Percentiles rank a stretch among this genome's conserved stretches.
Conservation (phyloP, 129 eudicot genomes). For the Chrysanthemum makinoi region DNA sequence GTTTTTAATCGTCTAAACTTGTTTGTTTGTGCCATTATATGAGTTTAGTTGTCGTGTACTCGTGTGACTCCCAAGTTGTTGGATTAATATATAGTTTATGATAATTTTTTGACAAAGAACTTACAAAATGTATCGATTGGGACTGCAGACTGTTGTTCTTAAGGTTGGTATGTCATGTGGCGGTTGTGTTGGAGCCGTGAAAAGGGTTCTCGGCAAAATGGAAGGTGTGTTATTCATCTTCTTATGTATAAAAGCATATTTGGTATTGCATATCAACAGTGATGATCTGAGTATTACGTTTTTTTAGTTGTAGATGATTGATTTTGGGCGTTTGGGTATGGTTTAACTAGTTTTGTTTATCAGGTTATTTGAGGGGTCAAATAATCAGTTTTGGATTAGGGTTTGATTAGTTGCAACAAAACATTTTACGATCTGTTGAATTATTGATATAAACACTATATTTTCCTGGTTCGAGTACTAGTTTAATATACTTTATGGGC, state of each 20-base stretch:
- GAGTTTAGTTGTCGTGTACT: not conserved
- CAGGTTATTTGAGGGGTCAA: too few species aligned
- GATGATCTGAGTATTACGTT: not conserved
- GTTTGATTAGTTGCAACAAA: too few species aligned
- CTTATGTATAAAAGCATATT: not conserved
- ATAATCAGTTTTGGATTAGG: too few species aligned
- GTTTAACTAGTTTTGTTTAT: too few species aligned
- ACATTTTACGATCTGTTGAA: too few species aligned
- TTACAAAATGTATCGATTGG: not conserved
- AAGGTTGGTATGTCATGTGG: conserved; percentile 97
- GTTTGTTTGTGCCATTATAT: not conserved
- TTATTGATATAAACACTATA: too few species aligned
- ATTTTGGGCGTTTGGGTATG: too few species aligned
- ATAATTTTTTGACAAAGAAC: not conserved
- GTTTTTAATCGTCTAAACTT: too few species aligned
- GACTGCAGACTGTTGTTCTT: conserved; percentile 85
- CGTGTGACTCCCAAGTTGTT: not conserved
- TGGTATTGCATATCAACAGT: too few species aligned
- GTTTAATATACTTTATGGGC: too few species aligned
- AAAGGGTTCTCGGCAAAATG: conserved; percentile 88
- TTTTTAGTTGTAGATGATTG: too few species aligned
- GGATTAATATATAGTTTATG: not conserved
- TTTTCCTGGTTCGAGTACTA: too few species aligned
- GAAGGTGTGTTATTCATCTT: conserved; percentile 56
- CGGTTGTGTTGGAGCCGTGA: conserved; percentile 93